Evolutionary conservation across 495 filamentous ascomycete genomes (phyloP), one percentile per base, ranked within the genome.

Genomic region (Talaromyces wortmannii): DNA sequence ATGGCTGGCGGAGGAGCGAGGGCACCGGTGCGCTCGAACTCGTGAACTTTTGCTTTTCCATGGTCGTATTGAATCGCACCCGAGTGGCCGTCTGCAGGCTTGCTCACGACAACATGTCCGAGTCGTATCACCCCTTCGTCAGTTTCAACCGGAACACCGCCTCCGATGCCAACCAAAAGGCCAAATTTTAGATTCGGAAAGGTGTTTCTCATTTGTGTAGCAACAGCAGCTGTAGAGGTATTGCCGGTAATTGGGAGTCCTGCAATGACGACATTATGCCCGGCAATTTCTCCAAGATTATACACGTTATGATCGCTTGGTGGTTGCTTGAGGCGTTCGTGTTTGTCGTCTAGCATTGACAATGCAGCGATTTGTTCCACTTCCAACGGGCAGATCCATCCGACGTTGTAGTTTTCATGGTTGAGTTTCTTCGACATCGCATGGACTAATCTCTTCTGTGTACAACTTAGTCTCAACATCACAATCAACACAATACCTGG

Each of bases 101-200:
- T 59, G 56, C 67, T 70, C 6, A 70, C 67, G 15, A 70, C 67
- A 11, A 70, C 61, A 64, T 72, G 59, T 0, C 68, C 68, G 12
- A 70, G 63, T 11, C 59, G 63, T 44, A 70, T 65, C 13, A 56
- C 74, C 63, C 48, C 64, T 42, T 32, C 31, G 15, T 64, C 60
- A 6, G 52, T 60, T 31, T 52, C 60, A n/a, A 48, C 48, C 5
- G 68, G 67, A 6, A 67, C 61, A 8, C 67, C 67, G 16, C 63
- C 68, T 17, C 67, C 67, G 43, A 72, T 69, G 10, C 64, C 63
- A 3, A 63, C 66, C 33, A 63, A 40, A 2, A 78, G 57, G 11
- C 69, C 62, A 29, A 69, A 63, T 53, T 53, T 58, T 49, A 78
- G 64, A 8, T 55, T 54, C 16, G 60, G 60, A 55, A 78, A 78